Evolutionary conservation across 2,329 filamentous ascomycete genomes (phyloP), one percentile per base, ranked within the genome.

Genomic region (Fusarium caatingaense): DNA sequence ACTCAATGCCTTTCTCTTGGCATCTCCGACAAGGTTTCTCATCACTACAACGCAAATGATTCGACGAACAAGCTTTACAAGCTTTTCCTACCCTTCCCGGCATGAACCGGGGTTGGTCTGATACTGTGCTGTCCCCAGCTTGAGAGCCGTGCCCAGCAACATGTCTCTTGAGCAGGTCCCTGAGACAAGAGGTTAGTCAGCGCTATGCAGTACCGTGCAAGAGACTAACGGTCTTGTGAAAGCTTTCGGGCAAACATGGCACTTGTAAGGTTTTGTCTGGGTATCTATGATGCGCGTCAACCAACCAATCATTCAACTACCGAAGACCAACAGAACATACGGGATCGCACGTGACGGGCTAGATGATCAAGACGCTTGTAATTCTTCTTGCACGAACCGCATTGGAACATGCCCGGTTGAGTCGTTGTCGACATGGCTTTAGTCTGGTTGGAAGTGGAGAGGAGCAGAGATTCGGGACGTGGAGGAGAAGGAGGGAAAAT

Each of bases 311-410:
- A 6, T n/a, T 40, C 49, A 20, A 51, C 18, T 50, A 15, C 30
- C 11, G 27, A 18, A 20, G 57, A 12, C 6, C 12, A 20, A 10
- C 23, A 23, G 23, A 23, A 60, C 74, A 42, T 69, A 79, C 77
- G 77, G 12, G 77, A 77, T n/a, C 77, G 73, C 21, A 79, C 72
- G 65, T 79, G 77, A 28, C 77, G 76, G 13, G 74, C 72, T 11
- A 79, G 69, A 66, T 79, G 77, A 47, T 79, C 77, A 44, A 76
- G 53, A 8, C 77, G 72, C 42, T 70, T 76, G 48, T 77, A 79
- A 9, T 68, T 66, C 34, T 68, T 72, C 25, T 77, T 69, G 34
- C 75, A 77, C 5, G 64, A 69, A 18, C 72, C 76, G 27, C 76
- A 77, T 40, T 77, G 76, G 60, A 76, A 77, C 41, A 69, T 69